Percentiles rank a stretch among this genome's conserved stretches.
phyloP scores from a whole-genome alignment of 139 green algal species.

The Coelastrella sp. region DNA sequence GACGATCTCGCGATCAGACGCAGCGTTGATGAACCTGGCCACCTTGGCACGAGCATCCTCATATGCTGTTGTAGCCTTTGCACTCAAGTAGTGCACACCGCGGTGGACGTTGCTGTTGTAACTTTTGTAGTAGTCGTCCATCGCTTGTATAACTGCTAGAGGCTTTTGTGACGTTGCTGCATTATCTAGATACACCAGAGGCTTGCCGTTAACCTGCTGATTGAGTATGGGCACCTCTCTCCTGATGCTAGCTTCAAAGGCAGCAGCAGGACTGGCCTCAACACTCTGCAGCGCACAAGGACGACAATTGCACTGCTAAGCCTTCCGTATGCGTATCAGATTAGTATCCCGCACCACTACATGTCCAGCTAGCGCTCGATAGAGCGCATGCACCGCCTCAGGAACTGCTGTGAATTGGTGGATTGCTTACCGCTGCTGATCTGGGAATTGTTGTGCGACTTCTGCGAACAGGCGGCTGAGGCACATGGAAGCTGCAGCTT shows the following conservation, averaged over 20 bases:
- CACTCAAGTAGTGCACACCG: slow-evolving; percentile 88
- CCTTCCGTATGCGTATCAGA: too few species aligned
- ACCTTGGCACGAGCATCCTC: slow-evolving; percentile 91
- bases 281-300: background rate
- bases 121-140: slow-evolving; percentile 86
- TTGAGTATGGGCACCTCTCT: slow-evolving; percentile 89
- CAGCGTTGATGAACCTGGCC: slow-evolving; percentile 90
- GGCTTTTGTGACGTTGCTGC: slow-evolving; percentile 98
- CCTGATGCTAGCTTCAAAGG: slow-evolving; percentile 56
- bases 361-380: too few species aligned
- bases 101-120: slow-evolving; percentile 99
- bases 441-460: background rate
- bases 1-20: slow-evolving; percentile 87
- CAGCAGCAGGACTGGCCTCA: slow-evolving; percentile 22
- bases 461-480: background rate
- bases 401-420: background rate
- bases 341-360: too few species aligned
- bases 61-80: slow-evolving; percentile 90
- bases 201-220: slow-evolving; percentile 82
- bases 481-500: slow-evolving; percentile 24
- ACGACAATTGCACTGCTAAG: background rate
- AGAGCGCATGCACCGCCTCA: too few species aligned
- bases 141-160: slow-evolving; percentile 69
- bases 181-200: slow-evolving; percentile 98
- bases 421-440: slow-evolving; percentile 17